Conservation (phyloP, 1,284 basidiomycete genomes). For the Meira nashicola region DNA sequence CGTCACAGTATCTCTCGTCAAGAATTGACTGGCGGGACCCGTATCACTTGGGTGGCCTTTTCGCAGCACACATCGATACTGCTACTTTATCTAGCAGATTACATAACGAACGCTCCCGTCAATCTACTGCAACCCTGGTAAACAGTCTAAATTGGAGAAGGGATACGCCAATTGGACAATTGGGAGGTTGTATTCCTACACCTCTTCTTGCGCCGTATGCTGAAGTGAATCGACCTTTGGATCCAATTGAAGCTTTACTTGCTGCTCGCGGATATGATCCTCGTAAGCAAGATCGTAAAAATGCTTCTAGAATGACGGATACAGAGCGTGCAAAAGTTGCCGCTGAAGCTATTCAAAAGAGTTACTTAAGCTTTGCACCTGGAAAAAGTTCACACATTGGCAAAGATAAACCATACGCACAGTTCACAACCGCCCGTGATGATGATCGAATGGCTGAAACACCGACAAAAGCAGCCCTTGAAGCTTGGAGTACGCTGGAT, state of each 20-base stretch:
- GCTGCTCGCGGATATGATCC: slow-evolving; percentile 31
- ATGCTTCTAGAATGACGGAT: not conserved
- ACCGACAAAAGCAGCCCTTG: slow-evolving; percentile 26
- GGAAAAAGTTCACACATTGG: not conserved
- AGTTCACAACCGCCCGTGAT: slow-evolving; percentile 21
- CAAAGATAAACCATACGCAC: slow-evolving; percentile 15
- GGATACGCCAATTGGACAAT: slow-evolving; percentile 41
- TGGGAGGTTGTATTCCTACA: slow-evolving; percentile 41
- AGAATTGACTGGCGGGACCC: slow-evolving; percentile 22
- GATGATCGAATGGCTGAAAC: slow-evolving; percentile 15
- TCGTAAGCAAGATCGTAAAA: not conserved
- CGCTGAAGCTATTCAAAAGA: not conserved
- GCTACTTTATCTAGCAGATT: slow-evolving; percentile 33
- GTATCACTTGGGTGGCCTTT: slow-evolving; percentile 34
- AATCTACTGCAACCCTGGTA: slow-evolving; percentile 28
- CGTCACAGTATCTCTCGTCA: not conserved
- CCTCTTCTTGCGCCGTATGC: slow-evolving; percentile 27
- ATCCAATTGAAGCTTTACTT: slow-evolving; percentile 41
- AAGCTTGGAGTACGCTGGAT: slow-evolving; percentile 7
- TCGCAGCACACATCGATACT: slow-evolving; percentile 42
- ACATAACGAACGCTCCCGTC: not conserved
- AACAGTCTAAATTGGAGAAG: slow-evolving; percentile 42
- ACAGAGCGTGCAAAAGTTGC: slow-evolving; percentile 4
- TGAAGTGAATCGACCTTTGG: slow-evolving; percentile 8
- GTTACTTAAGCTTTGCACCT: not conserved